Conservation (phyloP, 352 stramenopile species). For the Globisporangium alternatum region DNA sequence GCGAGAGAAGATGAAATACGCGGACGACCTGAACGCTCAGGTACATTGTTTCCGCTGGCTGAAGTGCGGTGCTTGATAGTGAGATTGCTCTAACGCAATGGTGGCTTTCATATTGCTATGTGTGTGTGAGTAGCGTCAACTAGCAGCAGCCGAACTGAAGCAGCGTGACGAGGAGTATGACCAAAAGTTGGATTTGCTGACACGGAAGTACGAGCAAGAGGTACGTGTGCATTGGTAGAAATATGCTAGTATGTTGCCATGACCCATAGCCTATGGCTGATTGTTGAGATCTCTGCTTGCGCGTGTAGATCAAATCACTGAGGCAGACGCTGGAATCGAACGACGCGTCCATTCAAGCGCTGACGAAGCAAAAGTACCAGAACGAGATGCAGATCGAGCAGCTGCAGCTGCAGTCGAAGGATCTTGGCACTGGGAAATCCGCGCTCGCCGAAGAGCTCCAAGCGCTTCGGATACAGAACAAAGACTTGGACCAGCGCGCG, state of each 20-base stretch:
- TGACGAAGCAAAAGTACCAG: slow-evolving; percentile 78
- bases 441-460: slow-evolving; percentile 46
- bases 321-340: slow-evolving; percentile 43
- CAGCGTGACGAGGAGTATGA: slow-evolving; percentile 60
- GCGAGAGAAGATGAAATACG: slow-evolving; percentile 64
- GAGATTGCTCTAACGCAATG: too few species aligned
- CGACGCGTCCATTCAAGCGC: slow-evolving; percentile 45
- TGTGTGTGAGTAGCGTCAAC: slow-evolving; percentile 29
- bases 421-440: slow-evolving; percentile 47
- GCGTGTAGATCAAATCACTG: slow-evolving; percentile 39
- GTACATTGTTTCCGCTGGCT: not conserved
- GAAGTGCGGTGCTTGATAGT: too few species aligned
- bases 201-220: slow-evolving; percentile 62
- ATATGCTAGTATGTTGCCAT: not conserved
- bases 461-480: slow-evolving; percentile 61
- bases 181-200: slow-evolving; percentile 61
- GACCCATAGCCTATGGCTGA: not conserved
- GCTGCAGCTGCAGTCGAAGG: slow-evolving; percentile 53
- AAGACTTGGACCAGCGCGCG: slow-evolving; percentile 72
- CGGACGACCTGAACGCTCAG: slow-evolving; percentile 58
- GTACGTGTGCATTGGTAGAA: slow-evolving; percentile 23
- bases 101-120: too few species aligned
- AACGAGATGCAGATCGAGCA: slow-evolving; percentile 77
- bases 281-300: not conserved
- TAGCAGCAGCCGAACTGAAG: slow-evolving; percentile 45